Conservation (phyloP, 345 rosid species). For the Eucalyptus cloeziana region DNA sequence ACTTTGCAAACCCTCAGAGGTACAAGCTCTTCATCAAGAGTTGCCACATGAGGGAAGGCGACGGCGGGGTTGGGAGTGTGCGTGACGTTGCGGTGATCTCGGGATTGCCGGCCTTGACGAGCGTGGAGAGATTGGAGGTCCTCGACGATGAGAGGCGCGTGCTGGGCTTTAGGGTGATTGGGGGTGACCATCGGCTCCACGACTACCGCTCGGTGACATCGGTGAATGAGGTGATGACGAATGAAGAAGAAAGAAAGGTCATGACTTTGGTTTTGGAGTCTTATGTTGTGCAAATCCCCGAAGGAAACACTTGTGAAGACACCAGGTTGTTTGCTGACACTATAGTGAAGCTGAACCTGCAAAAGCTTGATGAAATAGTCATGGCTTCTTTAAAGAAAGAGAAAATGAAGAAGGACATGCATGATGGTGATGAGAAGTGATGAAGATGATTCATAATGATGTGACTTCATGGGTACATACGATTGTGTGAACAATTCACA, state of each 20-base stretch:
- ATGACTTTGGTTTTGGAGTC: constrained; percentile 68
- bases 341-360: constrained; percentile 78
- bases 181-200: constrained; percentile 73
- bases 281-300: constrained; percentile 68
- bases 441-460: neutral
- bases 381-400: constrained; percentile 25
- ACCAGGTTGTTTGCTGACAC: constrained; percentile 85
- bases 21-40: constrained; percentile 85
- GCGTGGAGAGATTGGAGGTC: constrained; percentile 78
- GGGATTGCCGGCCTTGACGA: constrained; percentile 78
- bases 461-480: neutral
- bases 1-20: constrained; percentile 49
- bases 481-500: neutral
- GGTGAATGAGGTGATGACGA: constrained; percentile 37
- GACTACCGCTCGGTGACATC: constrained; percentile 69
- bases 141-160: constrained; percentile 55
- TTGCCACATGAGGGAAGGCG: constrained; percentile 35
- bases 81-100: constrained; percentile 68
- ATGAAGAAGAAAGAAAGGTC: constrained; percentile 2
- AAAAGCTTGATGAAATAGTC: constrained; percentile 57
- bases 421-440: neutral
- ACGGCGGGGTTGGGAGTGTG: constrained; percentile 40
- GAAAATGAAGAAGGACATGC: neutral
- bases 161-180: constrained; percentile 65
- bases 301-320: constrained; percentile 63